Base-by-base conservation (phyloP, 1,284 basidiomycete genomes). In the Ceratorhiza oryzae-sativae region DNA sequence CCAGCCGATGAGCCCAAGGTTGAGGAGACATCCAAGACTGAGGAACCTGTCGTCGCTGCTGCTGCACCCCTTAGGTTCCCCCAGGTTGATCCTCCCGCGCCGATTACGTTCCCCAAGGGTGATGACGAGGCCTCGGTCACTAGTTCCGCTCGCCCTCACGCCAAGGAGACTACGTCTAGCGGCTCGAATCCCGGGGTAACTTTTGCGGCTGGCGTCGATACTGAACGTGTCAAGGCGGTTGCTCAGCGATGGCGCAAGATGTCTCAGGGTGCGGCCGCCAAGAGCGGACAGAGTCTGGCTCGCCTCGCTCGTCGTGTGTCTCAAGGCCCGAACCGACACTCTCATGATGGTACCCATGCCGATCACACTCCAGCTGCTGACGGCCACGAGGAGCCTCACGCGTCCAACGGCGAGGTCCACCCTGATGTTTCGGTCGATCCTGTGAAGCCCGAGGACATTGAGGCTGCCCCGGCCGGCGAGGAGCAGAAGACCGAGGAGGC, bases 241-340 rank as follows among this genome's bases (percentile, higher is more conserved):
- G 63, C 63, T 2, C 63, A 68, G 32, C 63, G 63, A 9, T 36
- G 4, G 4, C 62, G 62, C 8, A 65, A 65, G 62, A 53, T 65
- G 2, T 65, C 62, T 10, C 30, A 36, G 62, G 62, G 62, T 39
- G 62, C 62, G 8, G 48, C 48, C 3, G 46, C 62, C 46, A 65
- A 65, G 62, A 65, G 62, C 48, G 46, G 48, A 13, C 62, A 65
- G 39, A 23, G 62, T 12, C n/a, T 68, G n/a, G 63, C 63, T 18
- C 49, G 39, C 18, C 63, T 68, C 23, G 63, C 63, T 1, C 49
- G 63, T 12, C 13, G 63, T 12, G 30, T 68, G 51, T 55, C 63
- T 6, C 51, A 48, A 13, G 51, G 39, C n/a, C 63, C 63, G 41
- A 39, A 41, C 53, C 51, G 63, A 68, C 27, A 68, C 51, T 18